Percentiles rank a stretch among this genome's conserved stretches.
These are phyloP conservation scores for Fonsecaea pugnacius DNA, from an alignment of 2,329 filamentous ascomycete species.

Conservation along the genomic window DNA sequence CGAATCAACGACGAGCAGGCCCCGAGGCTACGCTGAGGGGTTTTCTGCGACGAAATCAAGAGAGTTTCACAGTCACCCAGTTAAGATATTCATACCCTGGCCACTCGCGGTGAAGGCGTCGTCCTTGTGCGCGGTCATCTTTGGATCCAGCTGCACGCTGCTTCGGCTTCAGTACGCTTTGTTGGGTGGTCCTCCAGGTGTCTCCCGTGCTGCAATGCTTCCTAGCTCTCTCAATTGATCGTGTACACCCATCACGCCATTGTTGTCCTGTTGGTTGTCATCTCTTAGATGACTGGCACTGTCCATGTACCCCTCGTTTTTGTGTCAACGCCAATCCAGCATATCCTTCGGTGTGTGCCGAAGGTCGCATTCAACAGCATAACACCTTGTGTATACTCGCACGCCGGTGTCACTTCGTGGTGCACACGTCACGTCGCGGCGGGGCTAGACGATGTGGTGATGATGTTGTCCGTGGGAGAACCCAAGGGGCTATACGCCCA, in stretches of 20 bases:
- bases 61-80: no score
- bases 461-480: not conserved
- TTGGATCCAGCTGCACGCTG: no score
- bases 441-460: not conserved
- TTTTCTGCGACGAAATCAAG: no score
- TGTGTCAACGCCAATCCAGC: not conserved
- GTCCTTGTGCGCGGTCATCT: no score
- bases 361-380: not conserved
- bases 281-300: not conserved
- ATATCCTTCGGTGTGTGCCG: not conserved
- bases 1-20: constrained; percentile 6
- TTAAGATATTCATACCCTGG: no score
- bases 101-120: no score
- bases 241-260: not conserved
- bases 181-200: no score
- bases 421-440: not conserved
- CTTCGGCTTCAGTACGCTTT: no score
- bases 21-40: not conserved
- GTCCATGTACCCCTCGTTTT: not conserved
- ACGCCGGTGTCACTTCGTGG: no score
- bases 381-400: no score
- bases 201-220: not conserved
- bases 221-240: not conserved
- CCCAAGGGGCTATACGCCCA: constrained; percentile 27
- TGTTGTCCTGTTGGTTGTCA: not conserved